Evolutionary conservation across 2,329 filamentous ascomycete species (phyloP).

Genomic region (Stemphylium lycopersici): DNA sequence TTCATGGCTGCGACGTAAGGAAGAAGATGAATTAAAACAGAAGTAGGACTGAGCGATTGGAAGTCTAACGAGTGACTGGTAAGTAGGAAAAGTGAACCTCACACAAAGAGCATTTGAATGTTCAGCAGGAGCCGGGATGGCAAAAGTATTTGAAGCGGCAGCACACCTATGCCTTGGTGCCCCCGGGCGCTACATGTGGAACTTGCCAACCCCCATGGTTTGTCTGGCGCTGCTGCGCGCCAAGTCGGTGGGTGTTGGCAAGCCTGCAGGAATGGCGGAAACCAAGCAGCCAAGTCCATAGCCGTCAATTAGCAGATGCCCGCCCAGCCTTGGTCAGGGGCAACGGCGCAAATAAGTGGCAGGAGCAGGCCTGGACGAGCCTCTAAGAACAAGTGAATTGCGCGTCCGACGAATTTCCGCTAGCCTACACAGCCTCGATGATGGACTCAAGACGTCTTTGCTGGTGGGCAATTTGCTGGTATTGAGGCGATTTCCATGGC

Average conservation of each 20-base stretch:
- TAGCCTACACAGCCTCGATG: slow-evolving; percentile 12
- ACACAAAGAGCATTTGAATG: slow-evolving; percentile 35
- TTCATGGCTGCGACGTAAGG: slow-evolving; percentile 36
- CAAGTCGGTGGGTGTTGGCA: slow-evolving; percentile 42
- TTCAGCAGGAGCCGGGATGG: slow-evolving; percentile 22
- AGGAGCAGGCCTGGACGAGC: slow-evolving; percentile 9
- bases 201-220: slow-evolving; percentile 45
- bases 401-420: slow-evolving; percentile 10
- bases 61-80: slow-evolving; percentile 48
- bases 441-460: slow-evolving; percentile 4
- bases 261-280: slow-evolving; percentile 32
- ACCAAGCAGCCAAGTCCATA: slow-evolving; percentile 39
- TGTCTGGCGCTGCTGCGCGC: slow-evolving; percentile 38
- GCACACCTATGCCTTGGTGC: slow-evolving; percentile 36
- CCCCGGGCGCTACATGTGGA: slow-evolving; percentile 39
- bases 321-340: slow-evolving; percentile 47
- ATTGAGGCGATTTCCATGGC: background rate
- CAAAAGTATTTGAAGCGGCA: slow-evolving; percentile 41
- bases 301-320: slow-evolving; percentile 34
- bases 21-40: slow-evolving; percentile 36
- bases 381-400: slow-evolving; percentile 14
- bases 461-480: background rate
- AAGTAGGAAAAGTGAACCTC: slow-evolving; percentile 35
- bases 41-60: slow-evolving; percentile 27
- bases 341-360: slow-evolving; percentile 22